Percentiles rank a stretch among this genome's conserved stretches.
These are phyloP conservation scores for Ramalina peruviana DNA, from an alignment of 495 filamentous ascomycete species.

Conservation along the genomic window DNA sequence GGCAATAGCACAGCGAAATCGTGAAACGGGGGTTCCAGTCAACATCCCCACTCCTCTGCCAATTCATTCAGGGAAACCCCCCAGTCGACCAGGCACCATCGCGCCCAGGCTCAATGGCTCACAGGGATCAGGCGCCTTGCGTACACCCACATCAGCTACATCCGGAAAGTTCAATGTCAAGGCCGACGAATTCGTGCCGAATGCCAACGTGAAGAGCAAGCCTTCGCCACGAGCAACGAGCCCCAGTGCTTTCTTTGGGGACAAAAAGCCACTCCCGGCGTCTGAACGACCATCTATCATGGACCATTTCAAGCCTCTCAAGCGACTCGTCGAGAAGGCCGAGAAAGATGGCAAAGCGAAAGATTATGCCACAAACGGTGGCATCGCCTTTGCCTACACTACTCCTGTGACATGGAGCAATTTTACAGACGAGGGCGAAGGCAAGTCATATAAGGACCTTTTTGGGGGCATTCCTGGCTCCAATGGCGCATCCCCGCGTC, in stretches of 20 bases:
- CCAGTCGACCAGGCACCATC: conserved; percentile 35
- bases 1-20: conserved; percentile 40
- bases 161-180: conserved; percentile 66
- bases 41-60: conserved; percentile 40
- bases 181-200: conserved; percentile 69
- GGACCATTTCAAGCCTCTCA: conserved; percentile 58
- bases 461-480: conserved; percentile 50
- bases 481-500: conserved; percentile 51
- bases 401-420: conserved; percentile 67
- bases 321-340: conserved; percentile 48
- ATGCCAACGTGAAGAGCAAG: conserved; percentile 35
- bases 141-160: conserved; percentile 35
- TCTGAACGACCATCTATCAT: conserved; percentile 47
- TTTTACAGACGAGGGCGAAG: conserved; percentile 43
- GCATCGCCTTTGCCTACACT: conserved; percentile 61
- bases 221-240: conserved; percentile 38
- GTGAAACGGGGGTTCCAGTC: conserved; percentile 32
- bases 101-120: conserved; percentile 28
- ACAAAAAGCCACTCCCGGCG: conserved; percentile 44
- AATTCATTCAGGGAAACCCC: conserved; percentile 34
- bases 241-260: conserved; percentile 39
- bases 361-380: conserved; percentile 48
- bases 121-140: conserved; percentile 25
- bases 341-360: conserved; percentile 31
- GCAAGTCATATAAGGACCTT: conserved; percentile 58